Conservation (phyloP, 306 rosid genomes). For the Abrus pulchellus region DNA sequence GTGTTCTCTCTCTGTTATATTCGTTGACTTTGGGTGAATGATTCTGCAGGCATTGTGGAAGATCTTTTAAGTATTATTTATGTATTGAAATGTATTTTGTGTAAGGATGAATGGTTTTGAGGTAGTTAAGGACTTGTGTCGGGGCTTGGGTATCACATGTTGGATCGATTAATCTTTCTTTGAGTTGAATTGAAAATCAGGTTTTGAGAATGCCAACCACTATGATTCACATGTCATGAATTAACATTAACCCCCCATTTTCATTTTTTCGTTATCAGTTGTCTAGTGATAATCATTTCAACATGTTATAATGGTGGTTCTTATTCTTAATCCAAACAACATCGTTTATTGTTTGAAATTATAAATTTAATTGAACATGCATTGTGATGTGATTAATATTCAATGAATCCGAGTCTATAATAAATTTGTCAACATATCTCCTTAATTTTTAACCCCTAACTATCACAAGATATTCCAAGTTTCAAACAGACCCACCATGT, state of each 20-base stretch:
- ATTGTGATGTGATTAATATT: not conserved
- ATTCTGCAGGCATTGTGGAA: slow-evolving; percentile 13
- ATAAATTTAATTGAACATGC: too few relatives aligned
- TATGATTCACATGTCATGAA: slow-evolving; percentile 11
- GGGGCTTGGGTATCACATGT: not conserved
- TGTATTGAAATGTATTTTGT: slow-evolving; percentile 24
- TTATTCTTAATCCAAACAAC: not conserved
- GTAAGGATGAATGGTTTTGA: slow-evolving; percentile 24
- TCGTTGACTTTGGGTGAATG: slow-evolving; percentile 37
- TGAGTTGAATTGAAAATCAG: not conserved
- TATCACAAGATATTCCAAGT: not conserved
- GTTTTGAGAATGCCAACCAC: not conserved
- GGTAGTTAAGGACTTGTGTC: slow-evolving; percentile 32
- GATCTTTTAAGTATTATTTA: not conserved
- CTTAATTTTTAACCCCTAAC: not conserved
- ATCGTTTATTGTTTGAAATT: not conserved
- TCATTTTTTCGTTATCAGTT: too few relatives aligned
- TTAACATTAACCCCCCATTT: not conserved
- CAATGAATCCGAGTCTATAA: not conserved
- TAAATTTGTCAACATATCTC: not conserved
- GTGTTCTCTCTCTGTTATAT: not conserved
- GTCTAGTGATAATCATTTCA: not conserved
- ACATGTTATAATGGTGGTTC: not conserved
- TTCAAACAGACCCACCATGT: not conserved
- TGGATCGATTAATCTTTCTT: not conserved